Evolutionary conservation across 2,329 filamentous ascomycete genomes (phyloP).

Genomic region (Ramichloridium luteum): DNA sequence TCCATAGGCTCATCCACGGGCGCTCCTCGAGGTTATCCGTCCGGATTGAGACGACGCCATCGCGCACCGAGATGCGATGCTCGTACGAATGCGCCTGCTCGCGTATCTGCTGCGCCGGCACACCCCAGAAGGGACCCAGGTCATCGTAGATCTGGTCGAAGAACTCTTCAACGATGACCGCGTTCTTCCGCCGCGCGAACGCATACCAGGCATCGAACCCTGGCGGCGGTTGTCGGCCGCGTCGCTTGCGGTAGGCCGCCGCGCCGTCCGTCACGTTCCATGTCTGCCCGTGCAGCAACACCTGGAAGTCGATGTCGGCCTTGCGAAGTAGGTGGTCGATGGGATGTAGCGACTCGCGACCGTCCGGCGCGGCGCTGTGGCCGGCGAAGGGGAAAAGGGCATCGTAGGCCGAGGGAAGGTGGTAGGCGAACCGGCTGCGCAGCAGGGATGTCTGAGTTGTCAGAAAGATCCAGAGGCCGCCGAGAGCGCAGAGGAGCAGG

Average conservation of each 20-base stretch:
- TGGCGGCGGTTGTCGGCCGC: conserved; percentile 40
- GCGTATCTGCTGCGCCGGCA: conserved; percentile 31
- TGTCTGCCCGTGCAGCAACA: conserved; percentile 26
- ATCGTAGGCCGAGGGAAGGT: conserved; percentile 9
- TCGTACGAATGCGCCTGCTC: conserved; percentile 28
- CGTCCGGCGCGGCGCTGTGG: conserved; percentile 5
- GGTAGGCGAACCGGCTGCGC: too few species aligned
- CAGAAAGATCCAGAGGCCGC: conserved; percentile 15
- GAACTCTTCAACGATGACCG: conserved; percentile 37
- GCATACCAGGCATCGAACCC: conserved; percentile 37
- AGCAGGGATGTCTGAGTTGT: too few species aligned
- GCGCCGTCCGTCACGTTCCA: conserved; percentile 28
- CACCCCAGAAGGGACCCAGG: conserved; percentile 37
- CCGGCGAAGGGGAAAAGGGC: conserved; percentile 3
- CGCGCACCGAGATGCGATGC: conserved; percentile 29
- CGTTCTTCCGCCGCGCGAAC: conserved; percentile 31
- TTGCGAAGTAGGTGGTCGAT: conserved; percentile 28
- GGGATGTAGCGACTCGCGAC: conserved; percentile 21
- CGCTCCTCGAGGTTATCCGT: conserved; percentile 20
- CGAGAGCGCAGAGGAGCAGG: conserved; percentile 14
- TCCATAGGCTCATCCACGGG: conserved; percentile 32
- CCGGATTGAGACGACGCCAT: conserved; percentile 26
- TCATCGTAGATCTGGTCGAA: conserved; percentile 42
- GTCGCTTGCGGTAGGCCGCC: conserved; percentile 30
- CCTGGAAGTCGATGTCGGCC: conserved; percentile 23